Evolutionary conservation across 805 yeast species (phyloP).

Genomic region (Teunomyces panamensis): DNA sequence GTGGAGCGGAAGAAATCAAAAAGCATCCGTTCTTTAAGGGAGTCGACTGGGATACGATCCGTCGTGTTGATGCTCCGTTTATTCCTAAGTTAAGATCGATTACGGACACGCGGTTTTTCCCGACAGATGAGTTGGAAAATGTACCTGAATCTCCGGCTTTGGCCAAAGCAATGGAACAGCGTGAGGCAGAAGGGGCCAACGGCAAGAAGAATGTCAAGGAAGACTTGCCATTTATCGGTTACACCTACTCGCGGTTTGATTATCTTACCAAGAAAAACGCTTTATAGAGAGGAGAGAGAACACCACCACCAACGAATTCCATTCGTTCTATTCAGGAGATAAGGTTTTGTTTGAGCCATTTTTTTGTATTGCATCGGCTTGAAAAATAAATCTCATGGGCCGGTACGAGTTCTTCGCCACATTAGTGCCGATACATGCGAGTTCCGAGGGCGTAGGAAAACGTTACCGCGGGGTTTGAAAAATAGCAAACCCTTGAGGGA

Average conservation of each 20-base stretch:
- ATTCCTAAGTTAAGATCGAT: slow-evolving; percentile 88
- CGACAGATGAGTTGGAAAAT: slow-evolving; percentile 92
- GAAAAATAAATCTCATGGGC: neutral
- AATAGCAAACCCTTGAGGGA: neutral
- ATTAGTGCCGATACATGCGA: neutral
- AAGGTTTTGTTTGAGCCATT: neutral
- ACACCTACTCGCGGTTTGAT: slow-evolving; percentile 93
- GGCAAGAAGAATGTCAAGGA: slow-evolving; percentile 58
- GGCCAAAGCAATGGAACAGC: slow-evolving; percentile 57
- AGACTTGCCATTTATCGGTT: slow-evolving; percentile 95
- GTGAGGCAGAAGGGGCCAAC: slow-evolving; percentile 49
- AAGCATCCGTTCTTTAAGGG: slow-evolving; percentile 91
- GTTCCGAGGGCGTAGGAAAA: neutral
- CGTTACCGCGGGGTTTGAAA: neutral
- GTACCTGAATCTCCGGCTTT: slow-evolving; percentile 82
- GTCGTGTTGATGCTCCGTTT: slow-evolving; percentile 89
- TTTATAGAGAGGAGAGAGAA: slow-evolving; percentile 15
- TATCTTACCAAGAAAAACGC: slow-evolving; percentile 79
- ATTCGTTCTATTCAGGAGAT: too few relatives aligned
- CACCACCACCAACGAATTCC: too few relatives aligned
- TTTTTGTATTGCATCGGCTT: neutral
- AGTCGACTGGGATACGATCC: slow-evolving; percentile 89
- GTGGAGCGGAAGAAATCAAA: slow-evolving; percentile 91
- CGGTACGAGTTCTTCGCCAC: neutral
- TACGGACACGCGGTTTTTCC: slow-evolving; percentile 97